phyloP scores from a whole-genome alignment of 257 asterid genomes.

The Salvia splendens region DNA sequence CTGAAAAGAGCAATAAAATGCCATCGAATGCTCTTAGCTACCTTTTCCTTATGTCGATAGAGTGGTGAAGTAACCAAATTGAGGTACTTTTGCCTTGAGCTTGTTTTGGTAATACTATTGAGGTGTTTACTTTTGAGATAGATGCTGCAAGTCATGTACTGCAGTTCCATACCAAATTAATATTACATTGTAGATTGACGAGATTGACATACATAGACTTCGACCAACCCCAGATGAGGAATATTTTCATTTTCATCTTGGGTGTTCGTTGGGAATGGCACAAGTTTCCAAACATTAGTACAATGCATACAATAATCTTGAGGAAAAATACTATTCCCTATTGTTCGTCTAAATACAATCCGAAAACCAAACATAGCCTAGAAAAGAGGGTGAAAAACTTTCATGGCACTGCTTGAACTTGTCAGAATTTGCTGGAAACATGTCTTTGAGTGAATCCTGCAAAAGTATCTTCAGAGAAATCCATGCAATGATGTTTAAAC shows the following conservation, averaged over 20 bases:
- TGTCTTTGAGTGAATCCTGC: slow-evolving; percentile 26
- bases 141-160: slow-evolving; percentile 14
- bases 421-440: slow-evolving; percentile 30
- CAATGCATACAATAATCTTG: slow-evolving; percentile 25
- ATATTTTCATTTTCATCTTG: slow-evolving; percentile 13
- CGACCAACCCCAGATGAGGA: slow-evolving; percentile 25
- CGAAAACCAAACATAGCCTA: slow-evolving; percentile 30
- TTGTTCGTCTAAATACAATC: slow-evolving; percentile 16
- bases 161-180: slow-evolving; percentile 8
- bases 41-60: slow-evolving; percentile 24
- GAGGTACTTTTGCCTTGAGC: slow-evolving; percentile 28
- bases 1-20: slow-evolving; percentile 23
- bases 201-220: neutral
- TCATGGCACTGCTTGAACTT: slow-evolving; percentile 28
- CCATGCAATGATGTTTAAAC: slow-evolving; percentile 22
- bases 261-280: slow-evolving; percentile 1
- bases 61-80: slow-evolving; percentile 30
- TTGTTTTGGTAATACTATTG: slow-evolving; percentile 16
- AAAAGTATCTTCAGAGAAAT: slow-evolving; percentile 16
- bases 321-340: slow-evolving; percentile 11
- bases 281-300: slow-evolving; percentile 19
- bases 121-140: slow-evolving; percentile 4
- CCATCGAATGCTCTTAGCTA: slow-evolving; percentile 18
- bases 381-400: slow-evolving; percentile 20
- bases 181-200: slow-evolving; percentile 5